phyloP scores from a whole-genome alignment of 2,329 filamentous ascomycete genomes.

The Neoascochyta sp. region DNA sequence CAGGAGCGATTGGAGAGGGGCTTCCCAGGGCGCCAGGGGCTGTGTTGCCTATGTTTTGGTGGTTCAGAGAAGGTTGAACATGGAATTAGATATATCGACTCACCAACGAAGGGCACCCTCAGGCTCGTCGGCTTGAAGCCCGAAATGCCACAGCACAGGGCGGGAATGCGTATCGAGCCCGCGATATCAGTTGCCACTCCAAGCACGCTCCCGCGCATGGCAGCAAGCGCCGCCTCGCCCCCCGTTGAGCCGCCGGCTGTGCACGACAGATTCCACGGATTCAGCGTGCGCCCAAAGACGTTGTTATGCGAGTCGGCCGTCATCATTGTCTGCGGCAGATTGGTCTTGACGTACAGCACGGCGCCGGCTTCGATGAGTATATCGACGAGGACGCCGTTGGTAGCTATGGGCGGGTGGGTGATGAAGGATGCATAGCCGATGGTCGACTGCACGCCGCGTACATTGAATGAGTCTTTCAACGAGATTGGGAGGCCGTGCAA shows the following conservation, averaged over 20 bases:
- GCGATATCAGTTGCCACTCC: slow-evolving; percentile 62
- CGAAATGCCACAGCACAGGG: slow-evolving; percentile 51
- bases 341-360: slow-evolving; percentile 53
- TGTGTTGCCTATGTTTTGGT: too few relatives aligned
- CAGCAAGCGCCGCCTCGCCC: slow-evolving; percentile 60
- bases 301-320: slow-evolving; percentile 57
- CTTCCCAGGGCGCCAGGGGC: slow-evolving; percentile 29
- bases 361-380: slow-evolving; percentile 43
- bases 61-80: too few relatives aligned
- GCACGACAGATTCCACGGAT: slow-evolving; percentile 59
- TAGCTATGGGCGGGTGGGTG: slow-evolving; percentile 24
- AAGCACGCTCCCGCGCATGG: slow-evolving; percentile 56
- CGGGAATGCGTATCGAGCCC: slow-evolving; percentile 46
- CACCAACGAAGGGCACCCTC: slow-evolving; percentile 42
- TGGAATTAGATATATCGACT: too few relatives aligned
- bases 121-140: slow-evolving; percentile 52
- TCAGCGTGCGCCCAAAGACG: slow-evolving; percentile 59
- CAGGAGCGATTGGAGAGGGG: slow-evolving; percentile 34
- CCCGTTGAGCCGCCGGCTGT: slow-evolving; percentile 64
- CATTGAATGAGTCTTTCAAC: slow-evolving; percentile 55
- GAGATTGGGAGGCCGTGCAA: slow-evolving; percentile 53
- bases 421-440: slow-evolving; percentile 54
- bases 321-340: slow-evolving; percentile 50
- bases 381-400: slow-evolving; percentile 37
- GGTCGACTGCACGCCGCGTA: slow-evolving; percentile 56